Conservation (phyloP, 148 eudicot species). For the Spergularia marina region DNA sequence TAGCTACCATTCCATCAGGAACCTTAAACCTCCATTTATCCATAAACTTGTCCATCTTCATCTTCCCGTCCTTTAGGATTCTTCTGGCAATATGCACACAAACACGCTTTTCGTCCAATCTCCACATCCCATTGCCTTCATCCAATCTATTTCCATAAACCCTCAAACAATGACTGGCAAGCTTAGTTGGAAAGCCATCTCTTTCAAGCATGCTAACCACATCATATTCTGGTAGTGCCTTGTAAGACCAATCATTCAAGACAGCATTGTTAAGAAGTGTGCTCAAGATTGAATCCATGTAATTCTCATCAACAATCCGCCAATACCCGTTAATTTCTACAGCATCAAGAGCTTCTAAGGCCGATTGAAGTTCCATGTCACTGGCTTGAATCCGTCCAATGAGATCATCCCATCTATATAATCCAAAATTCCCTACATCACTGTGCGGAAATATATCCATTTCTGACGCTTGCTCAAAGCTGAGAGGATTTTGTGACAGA, state of each 20-base stretch:
- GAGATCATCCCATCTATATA: slow-evolving; percentile 82
- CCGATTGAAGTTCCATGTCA: slow-evolving; percentile 60
- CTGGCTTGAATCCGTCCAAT: slow-evolving; percentile 73
- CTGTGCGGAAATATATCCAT: slow-evolving; percentile 33
- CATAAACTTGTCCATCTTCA: slow-evolving; percentile 68
- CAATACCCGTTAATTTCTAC: slow-evolving; percentile 79
- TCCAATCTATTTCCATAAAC: slow-evolving; percentile 46
- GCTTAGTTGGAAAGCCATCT: slow-evolving; percentile 64
- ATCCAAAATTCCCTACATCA: slow-evolving; percentile 24
- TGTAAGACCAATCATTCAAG: slow-evolving; percentile 68
- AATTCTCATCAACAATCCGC: slow-evolving; percentile 68
- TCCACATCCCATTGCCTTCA: slow-evolving; percentile 37
- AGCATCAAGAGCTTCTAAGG: slow-evolving; percentile 62
- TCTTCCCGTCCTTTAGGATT: slow-evolving; percentile 55
- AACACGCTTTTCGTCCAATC: slow-evolving; percentile 64
- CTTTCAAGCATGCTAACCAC: slow-evolving; percentile 47
- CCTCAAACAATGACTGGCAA: slow-evolving; percentile 67
- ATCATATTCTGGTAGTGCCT: slow-evolving; percentile 57
- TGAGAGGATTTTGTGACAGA: slow-evolving; percentile 61
- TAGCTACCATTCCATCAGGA: slow-evolving; percentile 64
- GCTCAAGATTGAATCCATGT: slow-evolving; percentile 56
- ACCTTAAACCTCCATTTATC: slow-evolving; percentile 59
- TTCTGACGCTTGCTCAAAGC: slow-evolving; percentile 43
- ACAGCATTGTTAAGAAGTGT: slow-evolving; percentile 72
- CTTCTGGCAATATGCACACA: slow-evolving; percentile 76